Evolutionary conservation across 495 filamentous ascomycete genomes (phyloP).

Genomic region (Hyaloscypha bicolor): DNA sequence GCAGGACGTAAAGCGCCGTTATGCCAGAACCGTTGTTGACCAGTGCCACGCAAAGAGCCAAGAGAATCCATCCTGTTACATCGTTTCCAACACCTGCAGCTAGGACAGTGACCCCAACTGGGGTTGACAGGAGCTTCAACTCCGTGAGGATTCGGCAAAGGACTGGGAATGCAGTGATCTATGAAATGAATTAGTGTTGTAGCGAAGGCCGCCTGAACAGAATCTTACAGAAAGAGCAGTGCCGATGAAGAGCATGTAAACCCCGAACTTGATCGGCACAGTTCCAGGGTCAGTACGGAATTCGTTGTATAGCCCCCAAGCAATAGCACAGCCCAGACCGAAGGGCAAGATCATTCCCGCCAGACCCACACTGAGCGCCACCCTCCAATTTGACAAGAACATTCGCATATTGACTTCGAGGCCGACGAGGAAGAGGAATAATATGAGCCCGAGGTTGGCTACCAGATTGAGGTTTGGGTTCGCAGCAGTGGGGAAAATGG

Average conservation of each 20-base stretch:
- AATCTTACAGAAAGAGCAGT: conserved; percentile 67
- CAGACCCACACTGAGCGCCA: conserved; percentile 79
- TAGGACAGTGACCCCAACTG: conserved; percentile 87
- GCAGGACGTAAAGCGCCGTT: conserved; percentile 83
- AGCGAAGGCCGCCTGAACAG: neutral
- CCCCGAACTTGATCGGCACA: conserved; percentile 71
- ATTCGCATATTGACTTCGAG: conserved; percentile 91
- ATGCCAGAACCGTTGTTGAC: conserved; percentile 87
- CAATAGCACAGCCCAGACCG: conserved; percentile 69
- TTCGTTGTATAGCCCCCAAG: conserved; percentile 81
- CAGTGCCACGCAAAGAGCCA: conserved; percentile 90
- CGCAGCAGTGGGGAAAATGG: conserved; percentile 75
- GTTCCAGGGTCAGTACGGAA: conserved; percentile 68
- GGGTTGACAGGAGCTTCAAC: conserved; percentile 80
- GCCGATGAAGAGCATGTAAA: conserved; percentile 91
- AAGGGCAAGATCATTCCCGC: conserved; percentile 87
- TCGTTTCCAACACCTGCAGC: conserved; percentile 97
- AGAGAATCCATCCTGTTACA: conserved; percentile 86
- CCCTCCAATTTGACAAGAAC: conserved; percentile 82
- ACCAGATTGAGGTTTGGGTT: conserved; percentile 70
- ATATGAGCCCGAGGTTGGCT: conserved; percentile 85
- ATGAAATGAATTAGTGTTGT: neutral
- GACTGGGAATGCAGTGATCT: conserved; percentile 95
- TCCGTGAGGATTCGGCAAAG: conserved; percentile 94
- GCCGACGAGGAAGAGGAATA: conserved; percentile 92